Base-by-base conservation (phyloP, 257 asterid genomes). In the Marsdenia floribunda region DNA sequence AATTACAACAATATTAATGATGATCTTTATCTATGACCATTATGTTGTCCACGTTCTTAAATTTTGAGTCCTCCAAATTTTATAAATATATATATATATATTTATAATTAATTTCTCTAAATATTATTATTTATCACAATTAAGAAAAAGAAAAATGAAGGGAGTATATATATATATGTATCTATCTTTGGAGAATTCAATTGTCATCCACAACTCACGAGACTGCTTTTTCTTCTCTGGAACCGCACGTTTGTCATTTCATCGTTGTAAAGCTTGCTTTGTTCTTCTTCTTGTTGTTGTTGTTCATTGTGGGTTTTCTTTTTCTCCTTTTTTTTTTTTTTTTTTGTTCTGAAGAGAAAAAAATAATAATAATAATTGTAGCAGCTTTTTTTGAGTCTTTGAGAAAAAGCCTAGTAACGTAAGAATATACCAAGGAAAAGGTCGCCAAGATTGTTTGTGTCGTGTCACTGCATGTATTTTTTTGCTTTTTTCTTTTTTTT, bases 21-120 rank as follows among this genome's bases (percentile, higher is more conserved):
- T 44, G 47, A 37, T 33, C 66, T 61, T 13, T 37, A 47, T 52
- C 72, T 63, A 76, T 13, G 53, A 26, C 75, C 73, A 63, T 82
- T 69, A 79, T 80, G 86, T 52, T 74, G 82, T 75, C 80, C 79
- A 74, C 77, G 74, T 60, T 78, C 60, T 42, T 29, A 29, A 29
- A 29, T 21, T 49, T 52, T 63, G 38, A 33, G 16, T 9, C 60
- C 76, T 60, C 64, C 42, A 64, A 57, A 29, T 29, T 29, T 0
- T 29, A 29, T 1, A 29, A 29, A 29, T 29, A 29, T 29, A 29
- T 29, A 29, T 29, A 29, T 29, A 29, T 29, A 29, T 29, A n/a
- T n/a, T n/a, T n/a, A n/a, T n/a, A n/a, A n/a, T n/a, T n/a, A n/a
- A n/a, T n/a, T n/a, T n/a, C n/a, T n/a, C n/a, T n/a, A n/a, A n/a